A percentile compares a stretch with the other conserved stretches of the same genome.
phyloP scores from a whole-genome alignment of 1,284 basidiomycete genomes.

The Vanrija humicola region DNA sequence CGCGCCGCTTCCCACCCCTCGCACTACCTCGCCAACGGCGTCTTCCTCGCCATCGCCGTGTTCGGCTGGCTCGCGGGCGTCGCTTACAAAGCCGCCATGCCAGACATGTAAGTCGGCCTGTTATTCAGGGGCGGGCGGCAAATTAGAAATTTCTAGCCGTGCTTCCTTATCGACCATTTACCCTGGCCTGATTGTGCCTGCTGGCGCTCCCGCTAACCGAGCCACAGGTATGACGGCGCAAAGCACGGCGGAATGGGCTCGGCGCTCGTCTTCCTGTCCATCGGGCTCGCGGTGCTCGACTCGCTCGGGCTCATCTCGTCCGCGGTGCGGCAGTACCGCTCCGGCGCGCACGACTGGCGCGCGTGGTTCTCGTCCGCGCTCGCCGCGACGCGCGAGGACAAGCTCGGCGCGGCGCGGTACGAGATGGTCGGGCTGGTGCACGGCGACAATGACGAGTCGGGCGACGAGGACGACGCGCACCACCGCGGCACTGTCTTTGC shows the following conservation, averaged over 20 bases:
- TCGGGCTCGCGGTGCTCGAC: conserved; percentile 33
- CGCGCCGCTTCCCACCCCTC: conserved; percentile 36
- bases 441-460: conserved; percentile 10
- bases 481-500: conserved; percentile 13
- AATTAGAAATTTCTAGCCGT: neutral
- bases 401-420: conserved; percentile 20
- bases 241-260: conserved; percentile 32
- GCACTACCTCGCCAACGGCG: conserved; percentile 33
- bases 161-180: neutral
- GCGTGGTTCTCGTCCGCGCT: conserved; percentile 25
- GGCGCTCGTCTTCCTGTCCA: conserved; percentile 34
- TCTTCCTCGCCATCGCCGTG: conserved; percentile 28
- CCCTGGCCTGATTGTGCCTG: neutral
- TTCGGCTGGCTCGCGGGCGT: conserved; percentile 41
- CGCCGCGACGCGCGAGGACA: conserved; percentile 8
- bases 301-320: conserved; percentile 35
- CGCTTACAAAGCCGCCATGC: conserved; percentile 35
- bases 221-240: conserved; percentile 38
- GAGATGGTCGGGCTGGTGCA: conserved; percentile 34
- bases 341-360: conserved; percentile 23
- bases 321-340: conserved; percentile 21
- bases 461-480: conserved; percentile 12
- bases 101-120: conserved; percentile 31
- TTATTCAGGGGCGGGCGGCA: neutral
- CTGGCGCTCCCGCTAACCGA: conserved; percentile 1